A percentile compares a stretch with the other conserved stretches of the same genome.
Conservation (phyloP, 139 green algal species). For the Tetradesmus lagerheimii region DNA sequence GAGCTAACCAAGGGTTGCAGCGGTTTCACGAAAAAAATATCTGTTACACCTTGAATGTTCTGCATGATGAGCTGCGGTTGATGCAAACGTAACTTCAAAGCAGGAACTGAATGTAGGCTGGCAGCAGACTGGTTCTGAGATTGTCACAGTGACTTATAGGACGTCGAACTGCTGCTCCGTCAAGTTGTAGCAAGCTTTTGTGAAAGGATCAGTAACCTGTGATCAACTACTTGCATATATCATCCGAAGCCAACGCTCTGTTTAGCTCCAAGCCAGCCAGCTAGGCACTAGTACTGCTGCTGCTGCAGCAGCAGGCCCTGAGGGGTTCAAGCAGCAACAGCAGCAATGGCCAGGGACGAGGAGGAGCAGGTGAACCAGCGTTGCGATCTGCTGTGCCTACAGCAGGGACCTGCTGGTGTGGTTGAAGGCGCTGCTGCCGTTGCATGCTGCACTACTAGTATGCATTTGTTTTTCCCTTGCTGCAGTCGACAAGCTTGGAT, state of each 20-base stretch:
- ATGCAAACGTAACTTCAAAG: background rate
- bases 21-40: background rate
- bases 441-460: background rate
- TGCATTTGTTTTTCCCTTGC: too few species aligned
- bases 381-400: background rate
- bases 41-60: background rate
- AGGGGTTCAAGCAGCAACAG: background rate
- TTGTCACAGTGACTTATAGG: background rate
- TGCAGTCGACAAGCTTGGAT: too few species aligned
- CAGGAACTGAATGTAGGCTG: too few species aligned
- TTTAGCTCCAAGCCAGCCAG: background rate
- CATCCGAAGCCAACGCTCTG: background rate
- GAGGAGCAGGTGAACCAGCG: background rate
- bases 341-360: constrained; percentile 16
- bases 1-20: background rate
- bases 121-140: background rate
- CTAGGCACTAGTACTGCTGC: background rate
- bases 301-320: background rate
- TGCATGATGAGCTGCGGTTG: background rate
- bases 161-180: background rate
- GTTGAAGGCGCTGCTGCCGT: background rate
- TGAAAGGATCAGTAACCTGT: background rate
- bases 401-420: background rate
- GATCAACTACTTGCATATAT: background rate
- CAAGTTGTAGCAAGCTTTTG: background rate